Evolutionary conservation across 148 eudicot species (phyloP), one percentile per base, ranked within the genome.

Genomic region (Silene latifolia): DNA sequence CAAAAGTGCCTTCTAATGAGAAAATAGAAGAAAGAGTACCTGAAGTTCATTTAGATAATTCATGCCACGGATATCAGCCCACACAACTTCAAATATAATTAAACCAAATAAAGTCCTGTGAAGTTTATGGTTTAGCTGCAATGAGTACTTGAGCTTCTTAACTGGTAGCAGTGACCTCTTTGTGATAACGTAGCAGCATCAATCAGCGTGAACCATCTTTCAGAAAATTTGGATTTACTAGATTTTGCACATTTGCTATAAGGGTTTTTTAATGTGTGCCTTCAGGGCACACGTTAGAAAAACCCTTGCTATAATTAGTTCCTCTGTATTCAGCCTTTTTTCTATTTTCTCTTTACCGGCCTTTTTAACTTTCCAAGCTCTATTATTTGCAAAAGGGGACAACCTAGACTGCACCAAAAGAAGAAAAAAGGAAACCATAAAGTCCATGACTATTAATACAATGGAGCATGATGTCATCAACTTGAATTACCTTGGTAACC

Each of bases 1-100:
- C 23, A 11, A 24, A 72, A 73, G 67, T 63, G 44, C 44, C 44
- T 19, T 13, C 54, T 13, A 57, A 56, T 60, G 53, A 57, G 23
- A 71, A 32, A 71, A 24, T 71, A 63, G 23, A 61, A 19, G 71
- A 65, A 47, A 44, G 23, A 15, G 71, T 44, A 94, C 98, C 96
- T 91, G 97, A 79, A 95, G 96, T 84, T 92, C 93, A 84, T 95
- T 95, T 35, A 89, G 64, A 79, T 95, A 95, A 82, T 95, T 95
- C 71, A 95, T 84, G 24, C 99, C 99, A 62, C 99, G 96, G 58
- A 95, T 89, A 81, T 92, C 85, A 48, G 77, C 80, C 99, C 97
- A 92, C 57, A 86, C 78, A 73, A 95, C 91, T 88, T 95, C 94
- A 85, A 95, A 95, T 62, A 92, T 86, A 75, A 95, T 95, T 84